A percentile compares a stretch with the other conserved stretches of the same genome.
Conservation (phyloP, 2,329 filamentous ascomycete genomes). For the Chaetomiaceae sp. region DNA sequence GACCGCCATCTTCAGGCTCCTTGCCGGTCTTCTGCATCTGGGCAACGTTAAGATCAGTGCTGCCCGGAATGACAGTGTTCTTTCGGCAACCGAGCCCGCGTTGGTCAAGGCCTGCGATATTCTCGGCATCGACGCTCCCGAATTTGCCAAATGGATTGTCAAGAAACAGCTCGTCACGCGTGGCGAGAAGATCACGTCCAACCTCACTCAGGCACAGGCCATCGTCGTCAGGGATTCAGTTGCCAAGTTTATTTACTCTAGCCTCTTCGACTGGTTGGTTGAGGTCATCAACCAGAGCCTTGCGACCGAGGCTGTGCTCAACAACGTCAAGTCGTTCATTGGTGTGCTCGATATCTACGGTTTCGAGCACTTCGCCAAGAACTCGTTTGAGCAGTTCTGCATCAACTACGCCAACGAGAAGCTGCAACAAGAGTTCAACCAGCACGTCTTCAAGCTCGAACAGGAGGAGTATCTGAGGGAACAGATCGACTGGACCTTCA, state of each 20-base stretch:
- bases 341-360: conserved; percentile 99
- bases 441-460: conserved; percentile 98
- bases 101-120: conserved; percentile 76
- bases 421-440: conserved; percentile 97
- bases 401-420: conserved; percentile 99
- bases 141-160: conserved; percentile 96
- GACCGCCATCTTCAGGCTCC: conserved; percentile 77
- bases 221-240: conserved; percentile 94
- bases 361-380: conserved; percentile 98
- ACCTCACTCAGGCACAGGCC: conserved; percentile 88
- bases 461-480: conserved; percentile 96
- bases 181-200: conserved; percentile 96
- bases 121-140: conserved; percentile 76
- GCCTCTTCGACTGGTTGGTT: conserved; percentile 98
- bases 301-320: conserved; percentile 81
- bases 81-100: conserved; percentile 75
- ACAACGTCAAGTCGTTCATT: conserved; percentile 82
- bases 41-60: conserved; percentile 96
- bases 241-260: conserved; percentile 98
- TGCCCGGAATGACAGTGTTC: conserved; percentile 79
- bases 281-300: conserved; percentile 90
- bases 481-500: conserved; percentile 98
- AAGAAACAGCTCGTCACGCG: conserved; percentile 97
- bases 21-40: conserved; percentile 87
- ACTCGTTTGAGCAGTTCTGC: conserved; percentile 99